Evolutionary conservation across 768 basidiomycete genomes (phyloP).

Genomic region (Gloeophyllum trabeum): DNA sequence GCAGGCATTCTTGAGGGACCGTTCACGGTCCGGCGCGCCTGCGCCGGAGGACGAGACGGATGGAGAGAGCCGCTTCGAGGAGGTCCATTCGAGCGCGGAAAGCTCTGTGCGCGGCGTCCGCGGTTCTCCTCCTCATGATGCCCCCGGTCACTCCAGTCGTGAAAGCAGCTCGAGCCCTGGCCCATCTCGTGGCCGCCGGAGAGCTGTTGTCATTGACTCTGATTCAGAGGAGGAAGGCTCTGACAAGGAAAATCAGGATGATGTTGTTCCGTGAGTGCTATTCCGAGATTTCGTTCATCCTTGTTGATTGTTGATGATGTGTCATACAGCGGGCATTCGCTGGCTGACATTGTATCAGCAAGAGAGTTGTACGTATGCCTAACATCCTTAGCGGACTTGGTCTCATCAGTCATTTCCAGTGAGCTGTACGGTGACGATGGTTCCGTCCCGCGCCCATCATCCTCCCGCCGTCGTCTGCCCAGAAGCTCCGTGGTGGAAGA

Average conservation of each 20-base stretch:
- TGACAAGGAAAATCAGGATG: too few relatives aligned
- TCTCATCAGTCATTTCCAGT: slow-evolving; percentile 2
- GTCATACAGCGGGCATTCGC: not conserved
- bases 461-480: not conserved
- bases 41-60: not conserved
- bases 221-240: not conserved
- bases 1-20: not conserved
- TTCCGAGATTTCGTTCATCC: not conserved
- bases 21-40: too few relatives aligned
- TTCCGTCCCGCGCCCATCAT: slow-evolving; percentile 8
- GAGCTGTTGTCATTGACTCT: not conserved
- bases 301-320: not conserved
- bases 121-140: not conserved
- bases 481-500: not conserved
- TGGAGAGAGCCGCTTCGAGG: not conserved
- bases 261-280: too few relatives aligned
- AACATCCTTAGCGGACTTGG: not conserved
- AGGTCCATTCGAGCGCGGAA: not conserved
- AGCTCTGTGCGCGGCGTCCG: not conserved
- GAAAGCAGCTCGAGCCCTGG: too few relatives aligned
- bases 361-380: too few relatives aligned
- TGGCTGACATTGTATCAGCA: not conserved
- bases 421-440: slow-evolving; percentile 18
- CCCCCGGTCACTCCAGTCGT: too few relatives aligned
- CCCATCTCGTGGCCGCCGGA: not conserved